These are phyloP conservation scores for Trametes versicolor DNA, from an alignment of 1,284 basidiomycete species.

Conservation along the genomic window DNA sequence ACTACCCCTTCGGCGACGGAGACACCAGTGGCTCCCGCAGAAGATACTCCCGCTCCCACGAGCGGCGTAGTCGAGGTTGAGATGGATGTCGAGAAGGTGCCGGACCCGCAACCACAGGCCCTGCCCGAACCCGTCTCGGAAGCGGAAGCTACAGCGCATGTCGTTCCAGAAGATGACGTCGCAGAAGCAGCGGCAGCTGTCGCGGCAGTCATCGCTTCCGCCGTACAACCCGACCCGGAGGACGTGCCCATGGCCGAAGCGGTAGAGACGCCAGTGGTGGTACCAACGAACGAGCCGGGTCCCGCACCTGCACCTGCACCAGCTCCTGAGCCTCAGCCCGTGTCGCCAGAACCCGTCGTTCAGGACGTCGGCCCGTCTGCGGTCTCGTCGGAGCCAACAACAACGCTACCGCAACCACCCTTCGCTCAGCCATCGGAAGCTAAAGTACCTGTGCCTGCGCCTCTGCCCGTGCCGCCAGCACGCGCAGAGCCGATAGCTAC, in stretches of 20 bases:
- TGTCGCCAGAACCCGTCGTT: too few relatives aligned
- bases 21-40: background rate
- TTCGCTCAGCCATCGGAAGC: background rate
- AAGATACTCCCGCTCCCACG: background rate
- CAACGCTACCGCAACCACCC: background rate
- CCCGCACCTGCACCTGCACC: background rate
- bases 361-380: too few relatives aligned
- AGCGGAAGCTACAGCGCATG: constrained; percentile 18
- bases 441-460: background rate
- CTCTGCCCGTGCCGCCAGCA: background rate
- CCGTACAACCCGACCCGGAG: constrained; percentile 21
- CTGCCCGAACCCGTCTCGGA: background rate
- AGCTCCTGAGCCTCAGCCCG: background rate
- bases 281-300: background rate
- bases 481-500: background rate
- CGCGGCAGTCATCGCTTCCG: constrained; percentile 15
- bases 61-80: constrained; percentile 3
- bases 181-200: constrained; percentile 19
- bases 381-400: too few relatives aligned
- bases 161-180: constrained; percentile 18
- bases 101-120: background rate
- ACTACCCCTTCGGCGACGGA: background rate
- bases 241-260: constrained; percentile 28
- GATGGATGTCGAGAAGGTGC: constrained; percentile 5
- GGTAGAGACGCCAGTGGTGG: background rate